Evolutionary conservation across 2,329 filamentous ascomycete genomes (phyloP), one percentile per base, ranked within the genome.

Genomic region (Nakataea oryzae): DNA sequence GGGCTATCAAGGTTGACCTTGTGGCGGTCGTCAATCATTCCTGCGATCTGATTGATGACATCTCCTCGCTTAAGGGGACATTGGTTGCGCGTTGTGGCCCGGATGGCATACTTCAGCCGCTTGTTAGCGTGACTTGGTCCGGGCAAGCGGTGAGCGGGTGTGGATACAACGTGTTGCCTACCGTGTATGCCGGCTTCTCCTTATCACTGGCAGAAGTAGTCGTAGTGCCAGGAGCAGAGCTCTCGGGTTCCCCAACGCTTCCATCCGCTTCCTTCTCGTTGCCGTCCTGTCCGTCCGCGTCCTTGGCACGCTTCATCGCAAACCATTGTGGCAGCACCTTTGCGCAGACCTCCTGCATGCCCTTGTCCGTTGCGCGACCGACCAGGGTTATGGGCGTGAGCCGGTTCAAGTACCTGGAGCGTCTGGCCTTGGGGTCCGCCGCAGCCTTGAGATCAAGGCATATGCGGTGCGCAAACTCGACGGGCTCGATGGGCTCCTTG

Each of bases 1-100:
- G 90, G 89, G n/a, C 80, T 82, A 58, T 80, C 83, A n/a, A 96
- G 81, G 68, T 93, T 86, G 63, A 95, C 91, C 69, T 86, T 88
- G 74, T 95, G 90, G 54, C 80, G 80, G 12, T 80, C 76, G 59
- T 86, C 85, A 64, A 92, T 83, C 32, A 86, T 75, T 54, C 78
- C 76, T 5, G 89, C 90, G 65, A 93, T 81, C 65, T 82, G 83
- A 69, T 87, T 84, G 72, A 95, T 93, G 59, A 93, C 79, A 24
- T 78, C 78, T 65, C 87, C 83, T 63, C 89, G 83, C 67, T 83
- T 87, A 64, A 93, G 79, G 3, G 80, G 79, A 67, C 79, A 86
- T 74, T 93, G 87, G 69, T 89, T 90, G 62, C 90, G 86, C 64
- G 91, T 84, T 17, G 84, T 88, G n/a, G 88, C 85, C 57, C 90